Evolutionary conservation across 1,284 basidiomycete genomes (phyloP).

Genomic region (Cryptococcus amylolentus): DNA sequence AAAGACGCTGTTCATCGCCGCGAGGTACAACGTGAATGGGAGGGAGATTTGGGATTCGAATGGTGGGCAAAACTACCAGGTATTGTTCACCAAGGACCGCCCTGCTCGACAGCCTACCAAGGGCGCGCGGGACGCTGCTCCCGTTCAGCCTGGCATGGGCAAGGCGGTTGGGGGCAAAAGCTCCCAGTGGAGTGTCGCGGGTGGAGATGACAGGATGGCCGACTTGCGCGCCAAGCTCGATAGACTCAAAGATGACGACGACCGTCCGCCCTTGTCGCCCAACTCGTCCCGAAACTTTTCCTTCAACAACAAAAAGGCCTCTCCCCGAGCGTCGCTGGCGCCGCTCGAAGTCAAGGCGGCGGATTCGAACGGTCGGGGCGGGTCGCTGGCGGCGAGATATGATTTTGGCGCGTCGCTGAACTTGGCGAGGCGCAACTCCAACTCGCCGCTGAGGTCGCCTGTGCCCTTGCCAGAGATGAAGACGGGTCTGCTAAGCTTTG

Average conservation of each 20-base stretch:
- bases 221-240: slow-evolving; percentile 53
- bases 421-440: slow-evolving; percentile 33
- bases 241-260: slow-evolving; percentile 51
- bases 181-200: slow-evolving; percentile 48
- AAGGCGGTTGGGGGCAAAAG: slow-evolving; percentile 33
- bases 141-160: slow-evolving; percentile 39
- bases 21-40: slow-evolving; percentile 71
- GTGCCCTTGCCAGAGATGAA: slow-evolving; percentile 28
- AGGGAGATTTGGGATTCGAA: slow-evolving; percentile 89
- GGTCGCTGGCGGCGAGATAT: slow-evolving; percentile 49
- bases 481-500: slow-evolving; percentile 32
- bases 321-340: neutral
- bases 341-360: slow-evolving; percentile 11
- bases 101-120: slow-evolving; percentile 6
- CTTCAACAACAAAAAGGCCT: neutral
- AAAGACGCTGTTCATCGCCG: slow-evolving; percentile 76
- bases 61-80: slow-evolving; percentile 70
- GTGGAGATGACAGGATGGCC: slow-evolving; percentile 45
- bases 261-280: slow-evolving; percentile 26
- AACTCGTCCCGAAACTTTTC: slow-evolving; percentile 10
- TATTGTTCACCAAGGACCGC: slow-evolving; percentile 48
- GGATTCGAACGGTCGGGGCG: slow-evolving; percentile 28
- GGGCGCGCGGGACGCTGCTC: slow-evolving; percentile 15
- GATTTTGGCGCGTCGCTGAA: slow-evolving; percentile 56
- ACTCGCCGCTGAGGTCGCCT: slow-evolving; percentile 23